These are phyloP conservation scores for Phanerodontia chrysosporium DNA, from an alignment of 768 basidiomycete genomes.

Conservation along the genomic window DNA sequence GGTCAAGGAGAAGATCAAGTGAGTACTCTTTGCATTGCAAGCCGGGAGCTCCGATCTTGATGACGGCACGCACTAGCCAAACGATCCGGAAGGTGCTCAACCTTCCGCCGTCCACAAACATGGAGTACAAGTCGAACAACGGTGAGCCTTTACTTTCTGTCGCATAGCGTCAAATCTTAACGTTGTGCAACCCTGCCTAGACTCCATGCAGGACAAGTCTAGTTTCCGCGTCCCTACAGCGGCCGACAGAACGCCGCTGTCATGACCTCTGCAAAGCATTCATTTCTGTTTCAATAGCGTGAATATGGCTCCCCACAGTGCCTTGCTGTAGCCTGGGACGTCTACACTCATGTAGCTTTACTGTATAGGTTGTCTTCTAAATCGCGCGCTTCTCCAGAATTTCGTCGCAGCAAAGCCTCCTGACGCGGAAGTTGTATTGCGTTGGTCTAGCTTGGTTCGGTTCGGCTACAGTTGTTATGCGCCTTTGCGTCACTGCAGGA, in stretches of 20 bases:
- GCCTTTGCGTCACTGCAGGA: too few relatives aligned
- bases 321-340: slow-evolving; percentile 1
- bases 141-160: slow-evolving; percentile 52
- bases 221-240: slow-evolving; percentile 54
- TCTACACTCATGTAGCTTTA: neutral
- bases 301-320: neutral
- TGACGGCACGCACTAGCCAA: slow-evolving; percentile 46
- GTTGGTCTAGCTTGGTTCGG: too few relatives aligned
- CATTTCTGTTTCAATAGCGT: neutral
- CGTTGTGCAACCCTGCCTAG: slow-evolving; percentile 31
- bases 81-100: slow-evolving; percentile 72
- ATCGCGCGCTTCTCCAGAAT: neutral
- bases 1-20: slow-evolving; percentile 81
- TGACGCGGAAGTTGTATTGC: too few relatives aligned
- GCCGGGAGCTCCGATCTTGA: neutral
- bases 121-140: slow-evolving; percentile 96
- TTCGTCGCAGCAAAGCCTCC: too few relatives aligned
- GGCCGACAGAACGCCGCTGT: slow-evolving; percentile 27
- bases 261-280: slow-evolving; percentile 18
- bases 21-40: neutral
- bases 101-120: slow-evolving; percentile 71
- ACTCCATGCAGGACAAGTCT: slow-evolving; percentile 86
- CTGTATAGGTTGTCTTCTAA: neutral
- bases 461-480: too few relatives aligned
- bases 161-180: neutral